Conservation (phyloP, 495 filamentous ascomycete genomes). For the Aspergillus cristatus region DNA sequence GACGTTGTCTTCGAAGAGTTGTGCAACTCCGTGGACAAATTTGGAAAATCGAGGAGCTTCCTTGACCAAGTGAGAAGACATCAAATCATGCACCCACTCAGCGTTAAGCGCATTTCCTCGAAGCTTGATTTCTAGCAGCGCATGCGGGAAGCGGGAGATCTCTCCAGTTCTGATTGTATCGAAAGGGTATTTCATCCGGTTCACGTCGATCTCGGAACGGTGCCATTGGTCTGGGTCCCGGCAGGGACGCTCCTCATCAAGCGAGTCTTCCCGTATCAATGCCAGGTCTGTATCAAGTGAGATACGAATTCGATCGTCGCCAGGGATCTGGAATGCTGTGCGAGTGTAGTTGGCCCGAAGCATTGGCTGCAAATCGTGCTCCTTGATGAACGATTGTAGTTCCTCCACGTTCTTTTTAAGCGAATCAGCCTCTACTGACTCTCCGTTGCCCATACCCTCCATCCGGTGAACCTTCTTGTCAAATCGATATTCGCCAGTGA, state of each 20-base stretch:
- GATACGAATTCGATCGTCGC: conserved; percentile 82
- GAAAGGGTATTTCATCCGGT: conserved; percentile 80
- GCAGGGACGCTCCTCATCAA: conserved; percentile 78
- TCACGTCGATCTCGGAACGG: conserved; percentile 76
- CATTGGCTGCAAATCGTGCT: conserved; percentile 71
- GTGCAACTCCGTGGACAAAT: conserved; percentile 87
- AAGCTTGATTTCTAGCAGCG: conserved; percentile 86
- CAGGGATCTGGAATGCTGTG: conserved; percentile 93
- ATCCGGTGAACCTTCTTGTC: conserved; percentile 84
- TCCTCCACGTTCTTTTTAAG: conserved; percentile 65
- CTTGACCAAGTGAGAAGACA: conserved; percentile 85
- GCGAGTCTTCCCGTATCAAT: conserved; percentile 82
- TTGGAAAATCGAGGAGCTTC: conserved; percentile 87
- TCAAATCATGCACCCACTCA: conserved; percentile 85
- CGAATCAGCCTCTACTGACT: conserved; percentile 42
- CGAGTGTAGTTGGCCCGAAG: conserved; percentile 88
- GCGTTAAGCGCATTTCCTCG: conserved; percentile 63
- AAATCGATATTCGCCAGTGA: conserved; percentile 81
- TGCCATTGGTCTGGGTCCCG: conserved; percentile 87
- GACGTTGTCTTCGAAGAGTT: conserved; percentile 89
- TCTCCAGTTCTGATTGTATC: conserved; percentile 76
- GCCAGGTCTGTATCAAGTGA: conserved; percentile 89
- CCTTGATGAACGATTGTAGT: conserved; percentile 71
- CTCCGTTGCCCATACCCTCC: conserved; percentile 54
- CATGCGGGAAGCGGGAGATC: conserved; percentile 84